Percentiles rank a stretch among this genome's conserved stretches.
Evolutionary conservation across 176 grass and related monocot species (phyloP).

Genomic region (Zoysia japonica): DNA sequence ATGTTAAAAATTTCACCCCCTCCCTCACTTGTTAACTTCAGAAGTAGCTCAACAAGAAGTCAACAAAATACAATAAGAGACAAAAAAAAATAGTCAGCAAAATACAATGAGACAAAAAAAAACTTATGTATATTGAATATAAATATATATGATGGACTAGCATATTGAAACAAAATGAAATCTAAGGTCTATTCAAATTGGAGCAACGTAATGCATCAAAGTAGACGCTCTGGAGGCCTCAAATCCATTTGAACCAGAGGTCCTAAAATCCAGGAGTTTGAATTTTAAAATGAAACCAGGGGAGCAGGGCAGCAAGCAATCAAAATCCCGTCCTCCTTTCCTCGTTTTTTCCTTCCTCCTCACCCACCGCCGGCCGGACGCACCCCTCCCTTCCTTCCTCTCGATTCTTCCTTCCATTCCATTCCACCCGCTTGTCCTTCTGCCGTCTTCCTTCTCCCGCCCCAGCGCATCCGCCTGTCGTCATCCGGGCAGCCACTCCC

Average conservation of each 20-base stretch:
- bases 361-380: slow-evolving; percentile 14
- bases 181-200: too few species aligned
- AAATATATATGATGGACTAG: too few species aligned
- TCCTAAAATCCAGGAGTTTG: not conserved
- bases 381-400: not conserved
- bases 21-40: too few species aligned
- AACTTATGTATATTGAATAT: too few species aligned
- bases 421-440: not conserved
- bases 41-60: too few species aligned
- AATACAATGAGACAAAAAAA: too few species aligned
- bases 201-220: too few species aligned
- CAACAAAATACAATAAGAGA: too few species aligned
- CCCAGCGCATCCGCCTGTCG: not conserved
- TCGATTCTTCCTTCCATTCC: slow-evolving; percentile 27
- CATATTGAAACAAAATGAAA: too few species aligned
- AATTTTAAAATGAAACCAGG: not conserved
- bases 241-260: not conserved
- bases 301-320: not conserved
- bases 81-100: too few species aligned
- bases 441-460: not conserved
- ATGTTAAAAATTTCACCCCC: too few species aligned
- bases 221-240: not conserved
- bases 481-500: slow-evolving; percentile 11
- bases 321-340: not conserved
- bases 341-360: slow-evolving; percentile 36